Conservation (phyloP, 805 yeast species). For the Ogataea degrootiae region DNA sequence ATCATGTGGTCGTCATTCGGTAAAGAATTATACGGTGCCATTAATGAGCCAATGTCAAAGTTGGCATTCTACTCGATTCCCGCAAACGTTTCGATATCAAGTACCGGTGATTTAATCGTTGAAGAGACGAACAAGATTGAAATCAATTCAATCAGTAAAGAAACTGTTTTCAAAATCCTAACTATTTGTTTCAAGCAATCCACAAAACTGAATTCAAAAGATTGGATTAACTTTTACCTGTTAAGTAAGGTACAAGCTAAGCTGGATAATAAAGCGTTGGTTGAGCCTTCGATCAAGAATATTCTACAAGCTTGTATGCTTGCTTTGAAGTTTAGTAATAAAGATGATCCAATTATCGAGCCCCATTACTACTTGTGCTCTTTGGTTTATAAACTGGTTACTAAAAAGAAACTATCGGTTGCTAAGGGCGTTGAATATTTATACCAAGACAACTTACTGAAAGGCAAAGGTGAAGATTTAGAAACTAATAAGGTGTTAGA, state of each 20-base stretch:
- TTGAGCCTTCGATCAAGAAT: constrained; percentile 33
- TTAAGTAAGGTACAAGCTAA: constrained; percentile 56
- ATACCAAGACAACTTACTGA: constrained; percentile 31
- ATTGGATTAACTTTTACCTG: constrained; percentile 62
- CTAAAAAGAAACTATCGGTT: constrained; percentile 30
- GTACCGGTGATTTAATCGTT: not conserved
- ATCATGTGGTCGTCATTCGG: constrained; percentile 52
- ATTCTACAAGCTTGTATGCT: constrained; percentile 41
- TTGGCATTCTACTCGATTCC: constrained; percentile 38
- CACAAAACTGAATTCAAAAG: constrained; percentile 35
- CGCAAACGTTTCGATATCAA: not conserved
- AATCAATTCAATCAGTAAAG: constrained; percentile 27
- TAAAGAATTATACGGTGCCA: constrained; percentile 53
- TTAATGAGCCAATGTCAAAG: constrained; percentile 60
- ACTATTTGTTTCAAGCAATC: constrained; percentile 45
- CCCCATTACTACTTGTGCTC: constrained; percentile 71
- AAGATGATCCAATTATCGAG: constrained; percentile 60
- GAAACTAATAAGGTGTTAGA: constrained; percentile 10
- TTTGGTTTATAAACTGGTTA: constrained; percentile 51
- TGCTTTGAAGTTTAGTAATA: constrained; percentile 34
- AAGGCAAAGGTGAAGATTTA: constrained; percentile 1
- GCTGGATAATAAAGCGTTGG: constrained; percentile 24
- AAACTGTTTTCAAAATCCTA: constrained; percentile 27
- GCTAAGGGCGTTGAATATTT: constrained; percentile 37
- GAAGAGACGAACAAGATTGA: not conserved